These are phyloP conservation scores for Friedmanniomyces simplex DNA, from an alignment of 495 filamentous ascomycete genomes.

Conservation along the genomic window DNA sequence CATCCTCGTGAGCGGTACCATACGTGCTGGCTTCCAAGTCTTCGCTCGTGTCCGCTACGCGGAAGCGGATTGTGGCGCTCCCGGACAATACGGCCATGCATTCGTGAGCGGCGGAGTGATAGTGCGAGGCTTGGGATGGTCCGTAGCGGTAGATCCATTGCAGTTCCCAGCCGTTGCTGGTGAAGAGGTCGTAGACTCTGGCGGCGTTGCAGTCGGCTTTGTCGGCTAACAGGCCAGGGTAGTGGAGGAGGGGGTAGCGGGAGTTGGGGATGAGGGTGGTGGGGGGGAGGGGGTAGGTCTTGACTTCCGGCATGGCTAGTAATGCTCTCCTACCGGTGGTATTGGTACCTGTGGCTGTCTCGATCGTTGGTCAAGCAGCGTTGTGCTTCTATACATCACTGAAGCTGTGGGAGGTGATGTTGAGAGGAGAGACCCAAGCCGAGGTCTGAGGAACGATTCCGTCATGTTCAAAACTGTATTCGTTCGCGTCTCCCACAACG, in stretches of 20 bases:
- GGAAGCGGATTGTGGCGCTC: constrained; percentile 30
- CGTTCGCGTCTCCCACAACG: neutral
- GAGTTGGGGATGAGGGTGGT: constrained; percentile 32
- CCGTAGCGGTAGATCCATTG: constrained; percentile 34
- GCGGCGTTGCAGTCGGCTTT: constrained; percentile 2
- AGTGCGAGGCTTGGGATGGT: constrained; percentile 31
- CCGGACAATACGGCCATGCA: constrained; percentile 34
- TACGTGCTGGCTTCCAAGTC: constrained; percentile 25
- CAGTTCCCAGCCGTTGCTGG: constrained; percentile 27
- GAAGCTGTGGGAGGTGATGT: too few relatives aligned
- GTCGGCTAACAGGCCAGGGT: constrained; percentile 21
- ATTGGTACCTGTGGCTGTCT: too few relatives aligned
- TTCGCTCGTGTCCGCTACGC: constrained; percentile 28
- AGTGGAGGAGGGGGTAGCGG: constrained; percentile 28
- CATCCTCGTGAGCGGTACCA: constrained; percentile 20
- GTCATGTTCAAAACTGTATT: neutral
- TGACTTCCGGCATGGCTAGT: constrained; percentile 17
- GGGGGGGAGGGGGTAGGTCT: constrained; percentile 21
- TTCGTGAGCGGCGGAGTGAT: constrained; percentile 34
- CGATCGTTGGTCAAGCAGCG: too few relatives aligned
- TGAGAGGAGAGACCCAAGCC: too few relatives aligned
- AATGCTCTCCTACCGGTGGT: too few relatives aligned
- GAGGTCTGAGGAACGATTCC: neutral
- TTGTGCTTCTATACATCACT: too few relatives aligned
- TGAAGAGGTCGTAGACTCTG: constrained; percentile 28